Evolutionary conservation across 768 basidiomycete genomes (phyloP), one percentile per base, ranked within the genome.

Genomic region (Russula ochroleuca): DNA sequence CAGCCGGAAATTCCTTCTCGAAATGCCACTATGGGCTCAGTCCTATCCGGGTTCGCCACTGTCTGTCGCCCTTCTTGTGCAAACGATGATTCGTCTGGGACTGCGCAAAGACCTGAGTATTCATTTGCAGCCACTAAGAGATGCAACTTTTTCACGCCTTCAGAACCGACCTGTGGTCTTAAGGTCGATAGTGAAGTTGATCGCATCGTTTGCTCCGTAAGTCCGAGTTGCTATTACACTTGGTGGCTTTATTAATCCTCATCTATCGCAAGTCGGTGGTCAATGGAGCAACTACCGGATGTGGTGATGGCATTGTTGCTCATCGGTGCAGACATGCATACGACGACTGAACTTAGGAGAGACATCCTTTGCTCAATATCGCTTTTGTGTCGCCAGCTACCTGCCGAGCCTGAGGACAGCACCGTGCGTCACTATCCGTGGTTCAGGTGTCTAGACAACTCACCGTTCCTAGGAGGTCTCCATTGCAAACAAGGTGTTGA

Each of bases 281-380:
- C 53, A 19, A 49, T 59, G 8, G 70, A 75, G 6, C 83, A 86
- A 23, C 68, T 80, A 1, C 77, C 81, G 14, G 78, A 83, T 61
- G 70, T 85, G 23, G 67, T 86, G 9, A 66, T 83, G 54, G 72
- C 77, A 2, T 67, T 91, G 47, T 64, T 85, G 5, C 73, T 86
- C 3, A 70, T 90, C 31, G 85, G 77, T 2, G 78, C 87, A 64
- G 88, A 90, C 67, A 71, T 77, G 1, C 73, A 77, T 14, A 79
- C 79, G 37, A 73, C 79, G 1, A 69, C 72, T 4, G 79, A 81
- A 15, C 74, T 85, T 9, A 75, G 72, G 59, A 74, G 71, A 28
- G 82, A 83, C 8, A 72, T 87, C 50, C 77, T 78, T 50, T 67
- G 74, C 8, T 76, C 80, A 1, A 72, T 87, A 45, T 79, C 86